Conservation (phyloP, 2,329 filamentous ascomycete genomes). For the Hypoxylon sp. region DNA sequence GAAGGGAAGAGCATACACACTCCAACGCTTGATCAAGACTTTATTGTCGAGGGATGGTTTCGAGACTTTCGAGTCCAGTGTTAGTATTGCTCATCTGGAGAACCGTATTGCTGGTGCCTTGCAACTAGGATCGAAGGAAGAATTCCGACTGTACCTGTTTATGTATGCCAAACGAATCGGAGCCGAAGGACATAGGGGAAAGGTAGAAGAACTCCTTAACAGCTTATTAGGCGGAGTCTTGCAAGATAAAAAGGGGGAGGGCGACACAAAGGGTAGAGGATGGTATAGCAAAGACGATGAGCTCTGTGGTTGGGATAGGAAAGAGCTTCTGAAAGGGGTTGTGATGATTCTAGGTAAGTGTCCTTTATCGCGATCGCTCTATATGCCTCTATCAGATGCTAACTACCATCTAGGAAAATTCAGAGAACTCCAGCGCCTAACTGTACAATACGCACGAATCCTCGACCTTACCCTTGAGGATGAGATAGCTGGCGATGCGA, state of each 20-base stretch:
- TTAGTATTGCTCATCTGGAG: constrained; percentile 95
- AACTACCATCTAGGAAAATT: constrained; percentile 80
- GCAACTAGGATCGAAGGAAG: constrained; percentile 86
- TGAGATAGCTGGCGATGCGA: constrained; percentile 60
- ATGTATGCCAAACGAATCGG: constrained; percentile 98
- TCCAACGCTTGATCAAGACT: constrained; percentile 92
- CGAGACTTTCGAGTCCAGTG: constrained; percentile 89
- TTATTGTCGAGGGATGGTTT: constrained; percentile 91
- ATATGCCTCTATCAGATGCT: constrained; percentile 47
- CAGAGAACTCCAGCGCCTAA: constrained; percentile 91
- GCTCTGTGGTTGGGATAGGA: constrained; percentile 91
- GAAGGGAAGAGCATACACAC: constrained; percentile 90
- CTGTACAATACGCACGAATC: constrained; percentile 93
- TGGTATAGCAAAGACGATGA: constrained; percentile 79
- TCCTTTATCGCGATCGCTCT: constrained; percentile 2
- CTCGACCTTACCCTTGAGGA: constrained; percentile 73
- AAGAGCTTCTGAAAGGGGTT: constrained; percentile 89
- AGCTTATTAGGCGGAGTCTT: constrained; percentile 81
- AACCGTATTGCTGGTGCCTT: constrained; percentile 92
- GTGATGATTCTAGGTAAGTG: constrained; percentile 90
- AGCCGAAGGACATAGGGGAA: constrained; percentile 86
- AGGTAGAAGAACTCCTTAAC: constrained; percentile 93
- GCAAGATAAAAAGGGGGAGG: constrained; percentile 68
- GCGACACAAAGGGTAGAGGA: constrained; percentile 65
- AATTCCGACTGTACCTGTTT: constrained; percentile 94